These are phyloP conservation scores for Alternaria dauci DNA, from an alignment of 2,329 filamentous ascomycete genomes.

Conservation along the genomic window DNA sequence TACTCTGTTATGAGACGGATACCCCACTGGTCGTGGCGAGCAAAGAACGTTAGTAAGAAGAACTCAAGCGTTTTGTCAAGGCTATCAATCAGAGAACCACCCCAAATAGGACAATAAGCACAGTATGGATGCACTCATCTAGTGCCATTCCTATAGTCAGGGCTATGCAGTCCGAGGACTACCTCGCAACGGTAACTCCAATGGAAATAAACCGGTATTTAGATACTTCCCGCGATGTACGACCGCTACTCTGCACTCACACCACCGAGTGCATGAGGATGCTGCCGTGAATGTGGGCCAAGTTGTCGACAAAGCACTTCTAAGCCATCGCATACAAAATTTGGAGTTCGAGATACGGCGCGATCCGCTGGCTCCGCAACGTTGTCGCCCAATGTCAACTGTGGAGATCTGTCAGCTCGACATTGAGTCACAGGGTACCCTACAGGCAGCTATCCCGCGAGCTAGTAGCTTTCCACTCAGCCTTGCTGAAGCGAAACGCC, in stretches of 20 bases:
- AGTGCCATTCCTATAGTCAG: neutral
- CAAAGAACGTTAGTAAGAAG: neutral
- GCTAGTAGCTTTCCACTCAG: conserved; percentile 4
- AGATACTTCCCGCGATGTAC: neutral
- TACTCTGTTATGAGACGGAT: neutral
- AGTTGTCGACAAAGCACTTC: conserved; percentile 26
- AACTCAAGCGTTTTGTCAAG: neutral
- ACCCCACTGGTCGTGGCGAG: no score
- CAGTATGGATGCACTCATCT: neutral
- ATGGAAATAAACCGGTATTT: neutral
- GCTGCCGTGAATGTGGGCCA: conserved; percentile 33
- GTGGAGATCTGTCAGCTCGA: conserved; percentile 29
- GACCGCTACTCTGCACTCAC: neutral
- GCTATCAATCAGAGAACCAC: neutral
- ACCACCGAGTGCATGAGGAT: conserved; percentile 22
- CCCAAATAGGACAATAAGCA: neutral
- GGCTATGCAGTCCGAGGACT: neutral
- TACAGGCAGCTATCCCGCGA: conserved; percentile 14
- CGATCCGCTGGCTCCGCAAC: conserved; percentile 39
- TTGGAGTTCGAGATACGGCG: conserved; percentile 40
- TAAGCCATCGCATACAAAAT: conserved; percentile 34
- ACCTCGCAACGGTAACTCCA: neutral
- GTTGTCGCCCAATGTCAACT: conserved; percentile 28
- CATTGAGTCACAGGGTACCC: conserved; percentile 16
- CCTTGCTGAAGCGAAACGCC: conserved; percentile 18